These are phyloP conservation scores for Mycena haematopus DNA, from an alignment of 768 basidiomycete species.

Conservation along the genomic window DNA sequence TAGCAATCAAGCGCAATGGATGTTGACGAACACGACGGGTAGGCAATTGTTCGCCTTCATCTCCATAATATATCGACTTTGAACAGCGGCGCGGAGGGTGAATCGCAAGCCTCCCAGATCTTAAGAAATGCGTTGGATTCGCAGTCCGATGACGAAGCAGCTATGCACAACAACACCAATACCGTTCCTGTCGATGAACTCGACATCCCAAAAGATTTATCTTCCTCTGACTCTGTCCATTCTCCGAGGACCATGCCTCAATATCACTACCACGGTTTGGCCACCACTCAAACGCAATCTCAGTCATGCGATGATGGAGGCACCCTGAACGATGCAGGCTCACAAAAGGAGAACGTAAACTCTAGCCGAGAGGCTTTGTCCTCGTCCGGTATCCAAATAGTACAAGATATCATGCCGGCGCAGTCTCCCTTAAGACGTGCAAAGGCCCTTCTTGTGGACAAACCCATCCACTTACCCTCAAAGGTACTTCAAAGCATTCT, in stretches of 20 bases:
- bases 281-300: slow-evolving; percentile 59
- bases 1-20: slow-evolving; percentile 5
- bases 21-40: slow-evolving; percentile 19
- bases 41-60: slow-evolving; percentile 8
- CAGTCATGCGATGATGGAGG: slow-evolving; percentile 45
- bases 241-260: slow-evolving; percentile 42
- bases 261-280: slow-evolving; percentile 67
- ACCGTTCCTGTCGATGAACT: slow-evolving; percentile 29
- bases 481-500: slow-evolving; percentile 37
- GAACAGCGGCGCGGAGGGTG: slow-evolving; percentile 47
- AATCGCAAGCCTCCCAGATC: slow-evolving; percentile 64
- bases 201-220: slow-evolving; percentile 42
- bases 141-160: slow-evolving; percentile 26
- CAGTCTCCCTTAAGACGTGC: slow-evolving; percentile 33
- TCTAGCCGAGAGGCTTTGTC: slow-evolving; percentile 22
- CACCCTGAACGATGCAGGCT: slow-evolving; percentile 43
- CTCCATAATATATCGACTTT: slow-evolving; percentile 17
- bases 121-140: slow-evolving; percentile 51
- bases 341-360: slow-evolving; percentile 59
- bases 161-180: slow-evolving; percentile 26
- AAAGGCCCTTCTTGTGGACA: slow-evolving; percentile 37
- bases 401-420: slow-evolving; percentile 31
- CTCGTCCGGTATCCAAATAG: slow-evolving; percentile 28
- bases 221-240: slow-evolving; percentile 46
- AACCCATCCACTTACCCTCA: slow-evolving; percentile 26